phyloP scores from a whole-genome alignment of 768 basidiomycete genomes.

The Kwoniella botswanensis region DNA sequence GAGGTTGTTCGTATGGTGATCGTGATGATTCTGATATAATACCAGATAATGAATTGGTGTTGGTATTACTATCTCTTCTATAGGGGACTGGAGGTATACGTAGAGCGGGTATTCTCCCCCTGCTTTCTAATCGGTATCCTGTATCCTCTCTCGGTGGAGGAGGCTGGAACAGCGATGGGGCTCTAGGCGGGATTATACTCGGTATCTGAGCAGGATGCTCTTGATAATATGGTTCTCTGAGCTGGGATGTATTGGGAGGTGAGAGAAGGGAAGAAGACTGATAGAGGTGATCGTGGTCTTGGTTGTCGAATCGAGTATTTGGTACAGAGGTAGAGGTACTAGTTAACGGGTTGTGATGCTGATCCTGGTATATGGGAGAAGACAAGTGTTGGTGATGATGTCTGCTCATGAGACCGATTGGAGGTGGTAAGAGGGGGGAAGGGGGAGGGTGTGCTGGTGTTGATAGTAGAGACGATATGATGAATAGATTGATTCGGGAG shows the following conservation, averaged over 20 bases:
- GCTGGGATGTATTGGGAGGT: background rate
- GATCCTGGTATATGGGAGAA: slow-evolving; percentile 17
- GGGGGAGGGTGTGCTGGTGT: background rate
- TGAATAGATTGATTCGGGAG: background rate
- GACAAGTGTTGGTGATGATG: slow-evolving; percentile 24
- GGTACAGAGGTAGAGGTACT: slow-evolving; percentile 6
- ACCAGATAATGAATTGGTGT: slow-evolving; percentile 1
- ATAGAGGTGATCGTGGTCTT: background rate
- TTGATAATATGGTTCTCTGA: background rate
- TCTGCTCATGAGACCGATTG: slow-evolving; percentile 30
- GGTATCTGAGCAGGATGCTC: slow-evolving; percentile 1
- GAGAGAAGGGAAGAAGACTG: slow-evolving; percentile 6
- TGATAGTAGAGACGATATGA: slow-evolving; percentile 1
- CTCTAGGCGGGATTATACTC: slow-evolving; percentile 14
- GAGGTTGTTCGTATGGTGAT: slow-evolving; percentile 20
- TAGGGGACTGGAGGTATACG: slow-evolving; percentile 23
- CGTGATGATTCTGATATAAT: slow-evolving; percentile 13
- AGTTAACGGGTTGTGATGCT: slow-evolving; percentile 17
- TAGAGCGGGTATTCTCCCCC: slow-evolving; percentile 26
- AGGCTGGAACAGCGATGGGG: slow-evolving; percentile 22
- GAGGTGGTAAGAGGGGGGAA: slow-evolving; percentile 1
- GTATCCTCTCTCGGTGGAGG: slow-evolving; percentile 27
- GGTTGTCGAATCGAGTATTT: background rate
- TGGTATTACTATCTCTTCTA: slow-evolving; percentile 1
- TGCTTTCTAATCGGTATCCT: slow-evolving; percentile 20